These are phyloP conservation scores for Fusarium armeniacum DNA, from an alignment of 2,329 filamentous ascomycete genomes.

Conservation along the genomic window DNA sequence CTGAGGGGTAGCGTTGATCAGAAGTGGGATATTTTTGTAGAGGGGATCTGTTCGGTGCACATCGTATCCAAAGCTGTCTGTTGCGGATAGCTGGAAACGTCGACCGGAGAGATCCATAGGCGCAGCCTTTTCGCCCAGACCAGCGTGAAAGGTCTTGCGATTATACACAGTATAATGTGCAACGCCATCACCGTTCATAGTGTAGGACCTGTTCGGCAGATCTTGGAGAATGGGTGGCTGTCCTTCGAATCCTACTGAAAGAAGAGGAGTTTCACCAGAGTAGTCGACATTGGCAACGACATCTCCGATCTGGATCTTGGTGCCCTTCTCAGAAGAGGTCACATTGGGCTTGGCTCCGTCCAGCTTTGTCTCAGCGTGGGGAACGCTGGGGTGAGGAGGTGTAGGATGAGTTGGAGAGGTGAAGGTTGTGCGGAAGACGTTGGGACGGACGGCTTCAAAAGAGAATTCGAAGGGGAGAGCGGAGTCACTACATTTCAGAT, in stretches of 20 bases:
- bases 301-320: constrained; percentile 62
- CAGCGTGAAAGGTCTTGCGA: constrained; percentile 74
- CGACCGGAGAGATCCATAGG: constrained; percentile 79
- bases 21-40: constrained; percentile 81
- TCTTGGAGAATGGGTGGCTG: constrained; percentile 72
- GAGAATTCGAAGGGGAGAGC: constrained; percentile 66
- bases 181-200: constrained; percentile 71
- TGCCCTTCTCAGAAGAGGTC: constrained; percentile 53
- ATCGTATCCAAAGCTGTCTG: constrained; percentile 81
- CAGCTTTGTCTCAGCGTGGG: constrained; percentile 57
- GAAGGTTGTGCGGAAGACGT: constrained; percentile 78
- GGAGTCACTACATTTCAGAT: constrained; percentile 45
- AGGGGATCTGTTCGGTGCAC: constrained; percentile 78
- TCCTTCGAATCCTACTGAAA: constrained; percentile 66
- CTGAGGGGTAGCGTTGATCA: constrained; percentile 75
- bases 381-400: constrained; percentile 74
- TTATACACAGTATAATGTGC: constrained; percentile 76
- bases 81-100: constrained; percentile 75
- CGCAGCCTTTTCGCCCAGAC: constrained; percentile 78
- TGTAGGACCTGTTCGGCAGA: constrained; percentile 75
- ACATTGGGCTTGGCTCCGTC: constrained; percentile 50
- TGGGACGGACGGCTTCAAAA: constrained; percentile 72
- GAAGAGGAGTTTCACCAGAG: constrained; percentile 65
- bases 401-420: constrained; percentile 72
- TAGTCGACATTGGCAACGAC: constrained; percentile 71